phyloP scores from a whole-genome alignment of 2,329 filamentous ascomycete genomes.

The Ophiocordyceps camponoti-leonardi region DNA sequence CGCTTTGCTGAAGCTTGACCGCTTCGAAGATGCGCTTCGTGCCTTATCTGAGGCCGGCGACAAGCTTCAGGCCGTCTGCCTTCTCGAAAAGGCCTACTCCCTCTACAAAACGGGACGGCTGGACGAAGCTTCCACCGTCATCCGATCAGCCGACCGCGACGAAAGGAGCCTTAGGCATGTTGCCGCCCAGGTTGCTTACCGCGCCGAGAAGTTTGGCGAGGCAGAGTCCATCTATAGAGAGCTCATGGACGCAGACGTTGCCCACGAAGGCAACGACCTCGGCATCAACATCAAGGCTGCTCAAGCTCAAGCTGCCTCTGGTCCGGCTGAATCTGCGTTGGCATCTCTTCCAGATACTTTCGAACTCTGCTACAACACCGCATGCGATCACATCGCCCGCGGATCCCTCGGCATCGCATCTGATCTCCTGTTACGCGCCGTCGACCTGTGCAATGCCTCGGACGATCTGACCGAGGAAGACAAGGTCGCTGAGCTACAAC shows the following conservation, averaged over 20 bases:
- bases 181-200: conserved; percentile 53
- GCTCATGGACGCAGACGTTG: conserved; percentile 28
- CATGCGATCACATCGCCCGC: conserved; percentile 54
- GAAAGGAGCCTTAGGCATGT: conserved; percentile 30
- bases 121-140: conserved; percentile 38
- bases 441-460: conserved; percentile 52
- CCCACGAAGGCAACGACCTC: conserved; percentile 56
- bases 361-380: conserved; percentile 68
- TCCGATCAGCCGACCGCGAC: conserved; percentile 15
- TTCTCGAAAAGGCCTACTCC: conserved; percentile 63
- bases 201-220: conserved; percentile 54
- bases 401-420: conserved; percentile 49
- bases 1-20: conserved; percentile 66
- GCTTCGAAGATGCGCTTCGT: conserved; percentile 60
- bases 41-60: conserved; percentile 47
- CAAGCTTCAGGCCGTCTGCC: conserved; percentile 40
- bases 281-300: conserved; percentile 60
- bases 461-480: conserved; percentile 61
- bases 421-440: conserved; percentile 51
- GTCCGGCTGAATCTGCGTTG: conserved; percentile 23
- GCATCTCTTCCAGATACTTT: conserved; percentile 54
- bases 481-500: conserved; percentile 55
- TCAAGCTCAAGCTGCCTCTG: conserved; percentile 43
- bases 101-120: conserved; percentile 64
- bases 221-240: conserved; percentile 46